Conservation (phyloP, 306 rosid genomes). For the Chamaecrista fasciculata region DNA sequence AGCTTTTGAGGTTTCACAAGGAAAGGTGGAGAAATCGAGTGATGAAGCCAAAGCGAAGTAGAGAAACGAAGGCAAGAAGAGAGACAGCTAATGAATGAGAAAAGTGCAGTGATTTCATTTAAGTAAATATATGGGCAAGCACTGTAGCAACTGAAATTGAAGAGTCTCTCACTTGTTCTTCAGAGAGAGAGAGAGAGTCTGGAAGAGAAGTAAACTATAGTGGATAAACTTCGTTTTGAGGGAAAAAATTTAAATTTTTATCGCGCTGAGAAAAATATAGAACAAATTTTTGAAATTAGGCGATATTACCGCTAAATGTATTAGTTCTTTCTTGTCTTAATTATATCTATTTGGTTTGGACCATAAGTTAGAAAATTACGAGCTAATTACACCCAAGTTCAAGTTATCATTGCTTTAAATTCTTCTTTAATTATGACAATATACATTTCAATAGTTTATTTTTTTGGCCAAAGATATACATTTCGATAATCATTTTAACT, state of each 20-base stretch:
- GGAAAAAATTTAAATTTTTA: not conserved
- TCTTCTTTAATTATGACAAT: not conserved
- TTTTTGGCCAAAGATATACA: too few species aligned
- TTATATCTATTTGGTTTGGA: not conserved
- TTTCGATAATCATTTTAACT: too few species aligned
- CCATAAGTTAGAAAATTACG: not conserved
- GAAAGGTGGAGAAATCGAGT: constrained; percentile 14
- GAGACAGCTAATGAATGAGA: not conserved
- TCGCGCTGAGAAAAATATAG: not conserved
- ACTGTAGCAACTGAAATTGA: constrained; percentile 20
- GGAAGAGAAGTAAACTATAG: not conserved
- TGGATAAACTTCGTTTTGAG: not conserved
- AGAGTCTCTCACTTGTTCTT: not conserved
- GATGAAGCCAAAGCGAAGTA: not conserved
- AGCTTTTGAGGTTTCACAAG: not conserved
- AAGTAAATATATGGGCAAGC: not conserved
- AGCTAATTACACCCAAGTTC: not conserved
- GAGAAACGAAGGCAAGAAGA: not conserved
- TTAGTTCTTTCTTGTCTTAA: not conserved
- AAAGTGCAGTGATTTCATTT: not conserved
- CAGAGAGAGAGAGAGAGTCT: not conserved
- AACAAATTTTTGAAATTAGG: not conserved
- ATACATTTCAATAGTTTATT: not conserved
- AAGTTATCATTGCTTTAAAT: not conserved
- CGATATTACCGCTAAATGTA: not conserved